Base-by-base conservation (phyloP, 805 yeast species). In the Starmerella sirachaensis region DNA sequence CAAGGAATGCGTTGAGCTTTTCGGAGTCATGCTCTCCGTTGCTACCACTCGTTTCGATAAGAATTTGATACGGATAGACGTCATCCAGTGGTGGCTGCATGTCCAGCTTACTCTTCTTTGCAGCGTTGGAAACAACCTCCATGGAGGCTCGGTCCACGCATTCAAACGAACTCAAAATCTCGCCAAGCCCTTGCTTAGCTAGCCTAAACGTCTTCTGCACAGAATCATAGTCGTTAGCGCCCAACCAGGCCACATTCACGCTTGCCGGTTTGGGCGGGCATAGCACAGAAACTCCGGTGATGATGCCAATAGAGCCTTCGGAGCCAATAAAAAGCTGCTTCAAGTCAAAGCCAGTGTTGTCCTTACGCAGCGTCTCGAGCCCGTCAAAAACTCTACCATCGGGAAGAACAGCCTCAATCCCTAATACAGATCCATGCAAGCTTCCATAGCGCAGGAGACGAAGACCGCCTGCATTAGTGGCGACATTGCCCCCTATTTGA, bases 391-490 rank as follows among this genome's bases (percentile, higher is more conserved):
- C 65, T 17, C 80, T 76, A 34, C 96, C 96, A 54, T 82, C 78
- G 12, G 95, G 82, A 49, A 86, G 63, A 13, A 86, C 95, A 10
- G 76, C 94, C 62, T 86, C 96, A 40, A 86, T 63, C 1, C 96
- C 96, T 29, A 86, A 63, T 0, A 86, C 93, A 17, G 83, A 64
- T 4, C 96, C 96, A 54, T 86, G 96, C 49, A 86, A 68, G 5
- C 94, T 82, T 2, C 96, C 96, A 57, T 84, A 86, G 48, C 93
- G 72, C 46, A 86, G 62, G 41, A 86, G 63, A 52, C 96, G 68
- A 52, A 85, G 68, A 1, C 96, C 96, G 54, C 96, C 96, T 6
- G 96, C 96, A 56, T 86, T 86, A n/a, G 95, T 84, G 10, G 95
- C 94, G 33, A 83, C 88, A 38, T 77, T 80, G 49, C 96, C 96